Base-by-base conservation (phyloP, 306 rosid genomes). In the Rosa lucieae region DNA sequence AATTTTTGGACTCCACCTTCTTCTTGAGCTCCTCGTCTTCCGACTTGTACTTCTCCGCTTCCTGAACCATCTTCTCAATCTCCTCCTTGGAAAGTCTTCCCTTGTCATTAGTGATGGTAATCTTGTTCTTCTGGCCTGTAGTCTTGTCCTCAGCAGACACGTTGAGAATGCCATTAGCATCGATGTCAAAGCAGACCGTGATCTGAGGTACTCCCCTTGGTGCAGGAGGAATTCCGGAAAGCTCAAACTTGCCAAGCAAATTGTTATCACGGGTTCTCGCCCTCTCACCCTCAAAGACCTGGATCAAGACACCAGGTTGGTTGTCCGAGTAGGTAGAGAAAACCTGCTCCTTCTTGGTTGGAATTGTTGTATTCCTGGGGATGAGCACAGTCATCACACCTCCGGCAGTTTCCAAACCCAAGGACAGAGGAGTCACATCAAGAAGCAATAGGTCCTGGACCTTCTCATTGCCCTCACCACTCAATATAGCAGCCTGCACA, bases 61-160 rank as follows among this genome's bases (percentile, higher is more conserved):
- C 67, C 4, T 62, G 67, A 13, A 62, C 67, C 67, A 62, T 62
- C 40, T 62, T 29, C 67, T 62, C 67, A 11, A 62, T 62, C 35
- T 62, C 67, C 35, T 62, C 92, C 80, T 86, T 89, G 0, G 92
- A 89, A 1, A 89, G 83, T 73, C 90, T 81, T 0, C 90, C 92
- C 88, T 89, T 89, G 87, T 89, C 90, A 11, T 86, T 89, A 8
- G 90, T 89, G 11, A 89, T 89, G 35, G 90, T 89, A 17, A 89
- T 89, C 86, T 85, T 86, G 65, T 89, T 89, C 85, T 83, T 89
- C 76, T 89, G 89, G 5, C 92, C 89, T 0, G 90, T 89, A 0
- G 90, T 89, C 70, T 85, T 89, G 82, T 89, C 92, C 83, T 89
- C 92, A 0, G 89, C 92, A 3, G 92, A 83, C 5, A 89, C 92